Conservation (phyloP, 441 rosid species). For the Gossypium lobatum region DNA sequence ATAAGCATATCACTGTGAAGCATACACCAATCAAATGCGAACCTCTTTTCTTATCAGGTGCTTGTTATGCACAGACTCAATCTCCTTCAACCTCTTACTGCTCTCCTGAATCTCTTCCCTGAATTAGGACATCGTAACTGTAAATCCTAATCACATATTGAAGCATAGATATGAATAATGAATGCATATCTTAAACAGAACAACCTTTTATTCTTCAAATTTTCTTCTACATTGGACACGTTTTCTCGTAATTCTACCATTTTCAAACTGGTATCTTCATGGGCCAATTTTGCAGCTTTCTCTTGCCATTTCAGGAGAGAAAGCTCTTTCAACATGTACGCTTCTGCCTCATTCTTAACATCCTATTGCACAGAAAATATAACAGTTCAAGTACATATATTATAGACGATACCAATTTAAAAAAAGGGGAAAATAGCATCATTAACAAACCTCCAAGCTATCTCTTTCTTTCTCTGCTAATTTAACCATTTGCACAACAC, state of each 20-base stretch:
- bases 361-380: slow-evolving; percentile 43
- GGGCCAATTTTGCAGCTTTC: slow-evolving; percentile 74
- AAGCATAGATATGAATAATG: not conserved
- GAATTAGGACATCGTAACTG: slow-evolving; percentile 14
- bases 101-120: slow-evolving; percentile 79
- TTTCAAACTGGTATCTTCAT: slow-evolving; percentile 55
- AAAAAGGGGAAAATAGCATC: not conserved
- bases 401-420: slow-evolving; percentile 1
- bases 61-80: slow-evolving; percentile 65
- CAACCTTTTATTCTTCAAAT: slow-evolving; percentile 63
- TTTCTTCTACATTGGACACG: slow-evolving; percentile 60
- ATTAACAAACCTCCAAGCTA: slow-evolving; percentile 69
- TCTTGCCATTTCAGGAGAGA: slow-evolving; percentile 89
- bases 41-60: slow-evolving; percentile 82
- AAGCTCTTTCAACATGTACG: slow-evolving; percentile 87
- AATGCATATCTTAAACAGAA: slow-evolving; percentile 9
- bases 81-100: slow-evolving; percentile 57
- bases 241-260: slow-evolving; percentile 50
- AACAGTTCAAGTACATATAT: slow-evolving; percentile 15
- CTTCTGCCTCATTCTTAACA: slow-evolving; percentile 91
- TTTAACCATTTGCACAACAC: slow-evolving; percentile 98
- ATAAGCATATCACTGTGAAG: slow-evolving; percentile 4
- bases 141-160: not conserved
- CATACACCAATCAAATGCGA: slow-evolving; percentile 21
- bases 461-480: slow-evolving; percentile 95